Evolutionary conservation across 225 moss, liverwort and hornwort species (phyloP).

Genomic region (Straminergon stramineum): DNA sequence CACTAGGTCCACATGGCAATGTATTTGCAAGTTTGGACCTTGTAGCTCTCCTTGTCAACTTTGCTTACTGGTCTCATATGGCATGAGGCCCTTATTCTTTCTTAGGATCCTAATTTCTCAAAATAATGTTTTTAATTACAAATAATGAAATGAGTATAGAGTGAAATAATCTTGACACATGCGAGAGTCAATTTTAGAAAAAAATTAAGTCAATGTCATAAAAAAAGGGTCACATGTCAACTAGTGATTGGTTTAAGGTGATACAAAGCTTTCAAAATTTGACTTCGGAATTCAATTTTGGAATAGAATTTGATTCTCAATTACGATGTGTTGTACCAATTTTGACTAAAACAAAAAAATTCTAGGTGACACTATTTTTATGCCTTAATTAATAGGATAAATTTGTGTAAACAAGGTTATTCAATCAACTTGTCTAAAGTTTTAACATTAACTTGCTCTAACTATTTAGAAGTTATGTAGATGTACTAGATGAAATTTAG

Average conservation of each 20-base stretch:
- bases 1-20: too few species aligned
- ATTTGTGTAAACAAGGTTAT: not conserved
- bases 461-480: not conserved
- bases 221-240: not conserved
- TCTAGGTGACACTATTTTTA: not conserved
- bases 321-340: fast-evolving
- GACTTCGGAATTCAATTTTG: fast-evolving
- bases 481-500: fast-evolving
- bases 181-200: not conserved
- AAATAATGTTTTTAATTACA: not conserved
- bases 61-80: too few species aligned
- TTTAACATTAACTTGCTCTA: not conserved
- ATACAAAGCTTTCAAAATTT: not conserved
- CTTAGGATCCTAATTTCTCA: too few species aligned
- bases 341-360: not conserved
- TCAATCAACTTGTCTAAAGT: not conserved
- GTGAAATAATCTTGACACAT: not conserved
- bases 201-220: fast-evolving
- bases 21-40: too few species aligned
- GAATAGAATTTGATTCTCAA: not conserved
- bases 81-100: too few species aligned
- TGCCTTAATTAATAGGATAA: not conserved
- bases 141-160: not conserved
- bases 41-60: too few species aligned
- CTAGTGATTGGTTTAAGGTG: not conserved